A percentile compares a stretch with the other conserved stretches of the same genome.
Evolutionary conservation across 2,329 filamentous ascomycete species (phyloP).

Genomic region (Neurospora crassa): DNA sequence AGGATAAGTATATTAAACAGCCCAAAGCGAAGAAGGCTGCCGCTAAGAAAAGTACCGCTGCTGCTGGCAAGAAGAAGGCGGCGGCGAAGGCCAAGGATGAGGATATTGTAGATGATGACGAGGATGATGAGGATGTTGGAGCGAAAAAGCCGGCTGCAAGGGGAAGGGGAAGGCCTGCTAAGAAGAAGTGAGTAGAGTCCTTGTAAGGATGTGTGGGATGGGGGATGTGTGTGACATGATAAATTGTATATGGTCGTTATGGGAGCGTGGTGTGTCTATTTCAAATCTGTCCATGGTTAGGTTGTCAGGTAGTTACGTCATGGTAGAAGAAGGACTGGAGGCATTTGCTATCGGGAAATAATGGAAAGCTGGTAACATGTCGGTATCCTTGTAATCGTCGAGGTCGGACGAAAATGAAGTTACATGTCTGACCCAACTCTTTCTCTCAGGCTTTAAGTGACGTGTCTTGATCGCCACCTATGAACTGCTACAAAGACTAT

Average conservation of each 20-base stretch:
- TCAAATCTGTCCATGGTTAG: neutral
- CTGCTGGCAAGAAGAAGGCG: constrained; percentile 31
- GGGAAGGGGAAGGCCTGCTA: constrained; percentile 31
- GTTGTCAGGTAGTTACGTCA: neutral
- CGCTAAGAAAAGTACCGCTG: constrained; percentile 47
- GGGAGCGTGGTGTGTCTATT: neutral
- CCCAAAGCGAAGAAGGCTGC: constrained; percentile 55
- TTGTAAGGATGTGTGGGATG: neutral
- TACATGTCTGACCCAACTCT: neutral
- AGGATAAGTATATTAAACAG: constrained; percentile 92
- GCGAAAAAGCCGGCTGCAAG: constrained; percentile 29
- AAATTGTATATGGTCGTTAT: neutral
- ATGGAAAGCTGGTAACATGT: neutral
- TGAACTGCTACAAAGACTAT: neutral
- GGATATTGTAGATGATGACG: constrained; percentile 16
- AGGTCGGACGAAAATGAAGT: neutral
- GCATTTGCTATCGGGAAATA: neutral
- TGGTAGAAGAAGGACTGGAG: neutral
- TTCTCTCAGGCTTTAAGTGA: neutral
- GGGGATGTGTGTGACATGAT: neutral
- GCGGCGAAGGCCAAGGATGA: constrained; percentile 24
- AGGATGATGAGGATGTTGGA: constrained; percentile 34
- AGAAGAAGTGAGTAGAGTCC: constrained; percentile 30
- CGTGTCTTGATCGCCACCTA: neutral
- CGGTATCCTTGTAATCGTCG: neutral